Evolutionary conservation across 257 asterid species (phyloP), one percentile per base, ranked within the genome.

Genomic region (Gynochthodes officinalis): DNA sequence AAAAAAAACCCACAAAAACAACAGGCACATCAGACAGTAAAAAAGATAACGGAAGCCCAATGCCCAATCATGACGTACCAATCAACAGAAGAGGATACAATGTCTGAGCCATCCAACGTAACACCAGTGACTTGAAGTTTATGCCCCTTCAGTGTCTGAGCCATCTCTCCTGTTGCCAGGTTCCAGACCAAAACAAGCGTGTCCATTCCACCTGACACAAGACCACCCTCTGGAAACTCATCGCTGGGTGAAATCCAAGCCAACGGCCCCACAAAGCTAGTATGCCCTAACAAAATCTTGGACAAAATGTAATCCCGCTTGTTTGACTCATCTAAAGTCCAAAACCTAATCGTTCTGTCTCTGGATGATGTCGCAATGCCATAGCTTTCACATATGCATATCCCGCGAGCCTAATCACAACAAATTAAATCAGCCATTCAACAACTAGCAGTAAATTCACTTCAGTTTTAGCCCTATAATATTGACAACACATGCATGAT

Each of bases 341-440:
- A 95, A 68, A 86, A 87, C 79, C 97, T 82, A 73, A 95, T 75
- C 9, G 99, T 95, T 75, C 75, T 82, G 76, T 92, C 98, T 80
- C 99, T 92, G 2, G 99, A 95, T 54, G 99, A 95, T 48, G 99
- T 95, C 15, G 96, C 99, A 73, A 92, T 92, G 50, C 99, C 97
- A 64, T 75, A 75, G 77, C 79, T 74, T 21, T 86, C 96, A 59
- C 99, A 95, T 71, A 90, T 69, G 87, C 99, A 95, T 64, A 95
- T 84, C 14, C 98, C 97, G 65, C 99, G 98, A 82, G 87, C 99
- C 98, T 95, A 74, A 15, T 69, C 50, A 77, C 46, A 71, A 35
- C 37, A 67, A 58, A 25, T 67, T 66, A 32, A 61, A 16, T 23
- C 58, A 61, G 39, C 5, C 44, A 60, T 27, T 40, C 71, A 70